Percentiles rank a stretch among this genome's conserved stretches.
phyloP scores from a whole-genome alignment of 176 grass and related monocot species.

The Canna indica region DNA sequence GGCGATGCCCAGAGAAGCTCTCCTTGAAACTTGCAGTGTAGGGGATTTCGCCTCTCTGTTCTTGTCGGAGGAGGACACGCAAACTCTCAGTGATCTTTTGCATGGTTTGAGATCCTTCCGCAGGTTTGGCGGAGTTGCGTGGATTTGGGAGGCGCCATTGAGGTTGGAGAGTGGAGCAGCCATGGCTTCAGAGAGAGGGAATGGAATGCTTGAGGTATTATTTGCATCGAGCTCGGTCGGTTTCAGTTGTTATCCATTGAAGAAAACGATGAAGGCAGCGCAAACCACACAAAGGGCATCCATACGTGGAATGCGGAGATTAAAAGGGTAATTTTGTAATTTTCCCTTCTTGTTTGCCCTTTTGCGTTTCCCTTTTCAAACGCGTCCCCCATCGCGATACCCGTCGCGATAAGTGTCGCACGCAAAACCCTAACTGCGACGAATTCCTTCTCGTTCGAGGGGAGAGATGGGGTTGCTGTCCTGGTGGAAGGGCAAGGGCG shows the following conservation, averaged over 20 bases:
- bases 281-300: slow-evolving; percentile 25
- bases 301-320: slow-evolving; percentile 1
- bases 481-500: slow-evolving; percentile 49
- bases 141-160: slow-evolving; percentile 25
- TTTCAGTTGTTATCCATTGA: background rate
- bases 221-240: no score
- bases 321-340: no score
- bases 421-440: background rate
- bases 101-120: background rate
- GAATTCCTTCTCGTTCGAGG: background rate
- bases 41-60: background rate
- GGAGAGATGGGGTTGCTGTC: slow-evolving; percentile 60
- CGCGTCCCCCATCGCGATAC: no score
- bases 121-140: slow-evolving; percentile 1
- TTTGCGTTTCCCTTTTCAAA: no score
- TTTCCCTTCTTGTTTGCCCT: no score
- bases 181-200: slow-evolving; percentile 18
- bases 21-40: slow-evolving; percentile 19
- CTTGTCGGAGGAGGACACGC: background rate
- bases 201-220: background rate
- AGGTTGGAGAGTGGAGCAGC: slow-evolving; percentile 27
- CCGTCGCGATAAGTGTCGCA: background rate
- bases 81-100: background rate
- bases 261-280: background rate
- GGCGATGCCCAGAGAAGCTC: slow-evolving; percentile 33